Conservation (phyloP, 306 rosid genomes). For the Adenanthera pavonina region DNA sequence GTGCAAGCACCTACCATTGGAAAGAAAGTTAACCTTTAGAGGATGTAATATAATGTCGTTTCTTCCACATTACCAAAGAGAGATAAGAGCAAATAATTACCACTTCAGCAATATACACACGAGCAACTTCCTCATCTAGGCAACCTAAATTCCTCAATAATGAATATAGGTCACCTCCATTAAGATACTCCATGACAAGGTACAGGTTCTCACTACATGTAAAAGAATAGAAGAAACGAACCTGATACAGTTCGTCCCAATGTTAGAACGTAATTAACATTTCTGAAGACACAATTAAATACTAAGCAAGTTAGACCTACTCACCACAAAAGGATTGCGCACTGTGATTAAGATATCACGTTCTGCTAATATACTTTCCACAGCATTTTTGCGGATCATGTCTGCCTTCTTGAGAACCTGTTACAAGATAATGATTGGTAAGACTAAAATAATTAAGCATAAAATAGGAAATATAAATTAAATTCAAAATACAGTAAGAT, state of each 20-base stretch:
- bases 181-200: constrained; percentile 98
- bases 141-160: constrained; percentile 97
- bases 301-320: constrained; percentile 56
- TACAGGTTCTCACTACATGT: constrained; percentile 94
- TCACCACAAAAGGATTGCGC: constrained; percentile 99
- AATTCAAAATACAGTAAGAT: constrained; percentile 16
- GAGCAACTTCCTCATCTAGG: constrained; percentile 95
- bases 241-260: constrained; percentile 60
- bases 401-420: constrained; percentile 99
- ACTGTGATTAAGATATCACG: constrained; percentile 98
- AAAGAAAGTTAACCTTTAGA: constrained; percentile 22
- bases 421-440: constrained; percentile 35
- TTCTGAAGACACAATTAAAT: constrained; percentile 37
- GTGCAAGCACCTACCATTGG: constrained; percentile 81
- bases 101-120: constrained; percentile 98
- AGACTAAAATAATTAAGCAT: constrained; percentile 5
- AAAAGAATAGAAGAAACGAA: constrained; percentile 98
- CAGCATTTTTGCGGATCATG: constrained; percentile 99
- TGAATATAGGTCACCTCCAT: constrained; percentile 97
- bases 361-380: constrained; percentile 98
- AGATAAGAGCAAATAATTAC: constrained; percentile 48
- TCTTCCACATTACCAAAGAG: constrained; percentile 14
- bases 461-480: constrained; percentile 4
- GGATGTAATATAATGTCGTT: constrained; percentile 15
- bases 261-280: constrained; percentile 37